Base-by-base conservation (phyloP, 2,329 filamentous ascomycete species). In the Graphium sp. region DNA sequence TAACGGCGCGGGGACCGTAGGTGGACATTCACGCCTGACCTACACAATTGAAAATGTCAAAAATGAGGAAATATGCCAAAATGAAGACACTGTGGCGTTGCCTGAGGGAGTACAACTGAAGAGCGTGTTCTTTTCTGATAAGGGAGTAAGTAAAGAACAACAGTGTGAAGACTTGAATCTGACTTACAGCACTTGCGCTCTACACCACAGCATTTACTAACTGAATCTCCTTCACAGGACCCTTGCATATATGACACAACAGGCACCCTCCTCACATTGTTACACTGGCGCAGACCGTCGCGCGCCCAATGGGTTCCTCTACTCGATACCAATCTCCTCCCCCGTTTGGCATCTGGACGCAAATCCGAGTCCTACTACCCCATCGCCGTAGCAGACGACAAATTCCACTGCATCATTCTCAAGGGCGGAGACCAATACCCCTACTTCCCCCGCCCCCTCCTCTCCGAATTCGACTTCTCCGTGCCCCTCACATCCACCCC, bases 321-420 rank as follows among this genome's bases (percentile, higher is more conserved):
- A 3, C 68, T 98, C 4, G 87, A 98, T 52, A 98, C 91, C 1
- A 82, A 67, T 33, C 70, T 78, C 21, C 62, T 98, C 8, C 66
- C 81, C 1, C 83, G 89, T 35, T 66, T 94, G 4, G 78, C 81
- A 0, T 74, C 72, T 3, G 89, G 89, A 16, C 74, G 76, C 33
- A 94, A 93, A 50, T 68, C 78, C 37, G 89, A 98, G 53, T 70
- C 64, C 0, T 98, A 98, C 58, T 98, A 85, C 68, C 89, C 89
- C 2, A 82, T 98, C 18, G 89, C 89, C 1, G 85, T 95, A 2
- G 83, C 87, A 3, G 74, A 85, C 41, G 67, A 79, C 44, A 87
- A 79, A 44, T 98, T 98, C 52, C 87, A 95, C 61, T 98, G 91
- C 56, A 94, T 98, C 53, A 95, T 98, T 42, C 74, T 98, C 45